These are phyloP conservation scores for Trametes cinnabarina DNA, from an alignment of 768 basidiomycete species.

Conservation along the genomic window DNA sequence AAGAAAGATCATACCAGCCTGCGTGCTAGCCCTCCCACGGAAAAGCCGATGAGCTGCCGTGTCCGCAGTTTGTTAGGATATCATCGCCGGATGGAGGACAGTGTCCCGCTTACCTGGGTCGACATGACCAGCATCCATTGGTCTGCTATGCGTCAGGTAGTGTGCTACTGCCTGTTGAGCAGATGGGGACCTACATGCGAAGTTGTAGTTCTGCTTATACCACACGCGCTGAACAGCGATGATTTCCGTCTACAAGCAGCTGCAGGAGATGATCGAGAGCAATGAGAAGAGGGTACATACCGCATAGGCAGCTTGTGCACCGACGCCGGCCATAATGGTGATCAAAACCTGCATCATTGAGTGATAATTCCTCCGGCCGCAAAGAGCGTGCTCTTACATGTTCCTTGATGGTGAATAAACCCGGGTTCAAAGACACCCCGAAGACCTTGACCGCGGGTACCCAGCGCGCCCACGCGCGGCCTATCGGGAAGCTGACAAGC, in stretches of 20 bases:
- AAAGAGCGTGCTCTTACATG: conserved; percentile 22
- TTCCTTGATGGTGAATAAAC: conserved; percentile 69
- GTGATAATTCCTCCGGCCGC: too few relatives aligned
- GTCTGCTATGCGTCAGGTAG: conserved; percentile 40
- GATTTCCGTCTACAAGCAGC: conserved; percentile 52
- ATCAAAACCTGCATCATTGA: conserved; percentile 34
- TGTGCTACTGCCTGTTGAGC: too few relatives aligned
- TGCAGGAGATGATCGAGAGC: neutral
- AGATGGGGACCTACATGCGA: conserved; percentile 37
- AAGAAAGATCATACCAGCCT: conserved; percentile 27
- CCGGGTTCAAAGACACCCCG: conserved; percentile 66
- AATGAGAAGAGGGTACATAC: conserved; percentile 23
- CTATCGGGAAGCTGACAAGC: conserved; percentile 68
- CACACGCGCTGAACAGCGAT: conserved; percentile 70
- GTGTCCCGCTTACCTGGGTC: conserved; percentile 58
- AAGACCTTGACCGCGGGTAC: conserved; percentile 57
- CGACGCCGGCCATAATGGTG: conserved; percentile 44
- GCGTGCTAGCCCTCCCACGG: conserved; percentile 70
- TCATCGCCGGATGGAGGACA: conserved; percentile 24
- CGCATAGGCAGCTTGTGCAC: conserved; percentile 41
- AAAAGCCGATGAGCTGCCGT: conserved; percentile 67
- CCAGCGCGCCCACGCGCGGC: conserved; percentile 51
- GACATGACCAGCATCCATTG: conserved; percentile 82
- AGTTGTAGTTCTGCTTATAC: conserved; percentile 58
- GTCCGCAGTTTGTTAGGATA: neutral